Percentiles rank a stretch among this genome's conserved stretches.
These are phyloP conservation scores for Geotrichum phurueaensis DNA, from an alignment of 1,139 yeast species.

Conservation along the genomic window DNA sequence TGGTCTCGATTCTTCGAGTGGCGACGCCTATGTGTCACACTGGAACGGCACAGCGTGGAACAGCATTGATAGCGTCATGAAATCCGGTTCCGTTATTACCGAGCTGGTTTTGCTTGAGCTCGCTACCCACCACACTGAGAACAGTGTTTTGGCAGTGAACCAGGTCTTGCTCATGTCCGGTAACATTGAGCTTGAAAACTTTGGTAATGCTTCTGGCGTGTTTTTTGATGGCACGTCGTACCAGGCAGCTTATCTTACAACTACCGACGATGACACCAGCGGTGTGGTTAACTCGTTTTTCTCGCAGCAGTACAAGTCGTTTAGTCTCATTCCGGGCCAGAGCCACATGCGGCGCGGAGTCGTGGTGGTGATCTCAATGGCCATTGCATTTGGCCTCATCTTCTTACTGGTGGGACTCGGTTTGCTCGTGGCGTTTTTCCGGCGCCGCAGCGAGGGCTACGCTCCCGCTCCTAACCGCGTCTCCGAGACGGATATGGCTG, in stretches of 20 bases:
- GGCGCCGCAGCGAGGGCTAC: slow-evolving; percentile 40
- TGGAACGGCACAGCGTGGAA: slow-evolving; percentile 33
- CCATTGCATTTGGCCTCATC: slow-evolving; percentile 79
- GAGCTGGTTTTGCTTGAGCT: slow-evolving; percentile 34
- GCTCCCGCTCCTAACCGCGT: slow-evolving; percentile 45
- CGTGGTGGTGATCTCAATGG: slow-evolving; percentile 82
- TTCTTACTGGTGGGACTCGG: slow-evolving; percentile 60
- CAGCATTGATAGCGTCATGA: slow-evolving; percentile 37
- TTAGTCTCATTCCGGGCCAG: slow-evolving; percentile 21
- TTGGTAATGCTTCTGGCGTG: slow-evolving; percentile 63
- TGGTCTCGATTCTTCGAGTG: slow-evolving; percentile 42
- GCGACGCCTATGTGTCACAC: slow-evolving; percentile 14
- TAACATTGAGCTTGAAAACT: slow-evolving; percentile 43
- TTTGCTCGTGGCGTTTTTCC: slow-evolving; percentile 48
- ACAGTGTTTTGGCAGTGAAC: slow-evolving; percentile 39
- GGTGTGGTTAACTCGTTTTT: slow-evolving; percentile 27
- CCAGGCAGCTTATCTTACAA: slow-evolving; percentile 57
- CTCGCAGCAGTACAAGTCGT: slow-evolving; percentile 23
- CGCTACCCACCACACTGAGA: slow-evolving; percentile 32
- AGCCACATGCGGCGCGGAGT: slow-evolving; percentile 49
- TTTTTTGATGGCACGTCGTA: slow-evolving; percentile 63
- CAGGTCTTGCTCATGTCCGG: slow-evolving; percentile 61
- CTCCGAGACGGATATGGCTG: slow-evolving; percentile 61
- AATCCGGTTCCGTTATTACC: slow-evolving; percentile 27
- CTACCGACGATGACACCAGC: slow-evolving; percentile 25